Base-by-base conservation (phyloP, 1,139 yeast species). In the Suhomyces ambrosiae region DNA sequence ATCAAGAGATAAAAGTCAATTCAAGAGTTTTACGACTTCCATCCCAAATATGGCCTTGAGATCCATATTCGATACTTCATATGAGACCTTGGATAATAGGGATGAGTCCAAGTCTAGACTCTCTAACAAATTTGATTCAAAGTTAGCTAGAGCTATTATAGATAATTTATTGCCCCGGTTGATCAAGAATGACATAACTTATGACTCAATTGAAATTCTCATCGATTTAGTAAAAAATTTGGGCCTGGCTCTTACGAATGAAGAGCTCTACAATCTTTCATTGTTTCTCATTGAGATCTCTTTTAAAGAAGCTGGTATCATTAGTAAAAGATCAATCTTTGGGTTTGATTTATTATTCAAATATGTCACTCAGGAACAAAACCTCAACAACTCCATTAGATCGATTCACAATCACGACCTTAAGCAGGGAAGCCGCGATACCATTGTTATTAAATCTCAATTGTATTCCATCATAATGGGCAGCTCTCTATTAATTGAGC, bases 41-140 rank as follows among this genome's bases (percentile, higher is more conserved):
- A 77, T 82, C 30, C 79, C 81, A 26, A 79, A 82, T 27, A 80
- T 86, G 80, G 92, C 92, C 0, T 63, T 84, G 38, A 75, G 85
- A 35, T 72, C 82, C 29, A 73, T 84, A 13, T 30, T 35, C 21
- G 32, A 35, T 23, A 23, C 24, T 3, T 11, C 31, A 2, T 17
- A 30, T 9, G 36, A 33, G 4, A 2, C 23, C 2, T 8, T 15
- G 5, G 33, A 24, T 3, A 9, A 9, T 15, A 8, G 5, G 4
- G 27, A 25, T 8, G 37, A 29, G 9, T 10, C 31, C 3, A 11
- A 16, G 17, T 18, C 10, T 3, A 18, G 28, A 14, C 4, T 11
- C 3, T 7, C 23, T 5, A 22, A 34, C 13, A 27, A 35, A 5
- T 53, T 55, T 25, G 47, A 46, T 27, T 35, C 44, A 8, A 32